Conservation (phyloP, 2,329 filamentous ascomycete species). For the Mycosphaerelloides madeirae region DNA sequence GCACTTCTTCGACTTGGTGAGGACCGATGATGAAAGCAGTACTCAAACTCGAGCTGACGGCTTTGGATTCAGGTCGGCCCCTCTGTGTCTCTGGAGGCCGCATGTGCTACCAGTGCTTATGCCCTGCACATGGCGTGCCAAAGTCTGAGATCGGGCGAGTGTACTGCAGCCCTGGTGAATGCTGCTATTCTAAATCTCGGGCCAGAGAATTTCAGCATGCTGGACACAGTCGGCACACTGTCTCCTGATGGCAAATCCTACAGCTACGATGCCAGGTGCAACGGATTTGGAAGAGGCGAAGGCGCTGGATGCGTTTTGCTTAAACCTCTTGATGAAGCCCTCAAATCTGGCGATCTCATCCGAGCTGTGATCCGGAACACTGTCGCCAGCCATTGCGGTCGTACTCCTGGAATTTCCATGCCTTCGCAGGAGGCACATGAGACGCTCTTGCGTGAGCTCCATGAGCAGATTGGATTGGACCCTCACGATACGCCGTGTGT, state of each 20-base stretch:
- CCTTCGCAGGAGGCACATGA: slow-evolving; percentile 15
- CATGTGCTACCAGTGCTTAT: slow-evolving; percentile 40
- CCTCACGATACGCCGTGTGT: slow-evolving; percentile 11
- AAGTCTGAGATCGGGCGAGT: slow-evolving; percentile 24
- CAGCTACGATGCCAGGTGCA: slow-evolving; percentile 35
- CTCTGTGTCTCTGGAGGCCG: slow-evolving; percentile 36
- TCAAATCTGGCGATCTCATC: slow-evolving; percentile 16
- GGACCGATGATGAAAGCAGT: slow-evolving; percentile 26
- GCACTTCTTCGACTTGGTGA: slow-evolving; percentile 17
- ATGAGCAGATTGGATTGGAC: slow-evolving; percentile 11
- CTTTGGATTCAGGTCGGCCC: slow-evolving; percentile 29
- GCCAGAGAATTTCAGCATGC: not conserved
- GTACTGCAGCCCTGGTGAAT: slow-evolving; percentile 9
- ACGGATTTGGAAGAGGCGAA: slow-evolving; percentile 53
- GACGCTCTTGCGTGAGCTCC: slow-evolving; percentile 12
- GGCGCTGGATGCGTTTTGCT: slow-evolving; percentile 40
- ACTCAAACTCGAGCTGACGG: slow-evolving; percentile 41
- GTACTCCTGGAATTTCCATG: slow-evolving; percentile 13
- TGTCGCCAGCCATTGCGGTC: slow-evolving; percentile 22
- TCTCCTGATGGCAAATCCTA: slow-evolving; percentile 27
- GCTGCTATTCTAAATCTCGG: slow-evolving; percentile 23
- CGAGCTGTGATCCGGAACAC: slow-evolving; percentile 36
- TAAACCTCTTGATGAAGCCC: slow-evolving; percentile 11
- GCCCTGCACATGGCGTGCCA: slow-evolving; percentile 31
- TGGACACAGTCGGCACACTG: slow-evolving; percentile 20